Percentiles rank a stretch among this genome's conserved stretches.
Conservation (phyloP, 495 filamentous ascomycete genomes). For the Hypoxylon rickii region DNA sequence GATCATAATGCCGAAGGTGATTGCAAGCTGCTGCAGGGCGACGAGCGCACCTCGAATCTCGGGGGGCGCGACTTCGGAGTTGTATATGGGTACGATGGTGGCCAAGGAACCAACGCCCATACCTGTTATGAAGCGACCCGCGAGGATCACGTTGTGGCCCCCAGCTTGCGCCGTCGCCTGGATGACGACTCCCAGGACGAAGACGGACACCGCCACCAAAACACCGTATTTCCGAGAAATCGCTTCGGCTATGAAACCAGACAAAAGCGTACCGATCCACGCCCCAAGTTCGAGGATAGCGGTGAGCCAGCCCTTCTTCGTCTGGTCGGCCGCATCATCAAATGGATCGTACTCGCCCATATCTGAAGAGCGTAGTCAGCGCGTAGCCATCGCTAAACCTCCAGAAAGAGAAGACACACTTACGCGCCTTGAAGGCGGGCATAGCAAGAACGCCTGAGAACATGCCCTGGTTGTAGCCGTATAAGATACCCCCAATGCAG, state of each 20-base stretch:
- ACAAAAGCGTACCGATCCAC: conserved; percentile 77
- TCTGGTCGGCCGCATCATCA: conserved; percentile 55
- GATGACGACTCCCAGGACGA: conserved; percentile 76
- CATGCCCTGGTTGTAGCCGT: conserved; percentile 79
- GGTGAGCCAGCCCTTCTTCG: conserved; percentile 77
- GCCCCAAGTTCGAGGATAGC: conserved; percentile 83
- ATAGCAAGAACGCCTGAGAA: conserved; percentile 74
- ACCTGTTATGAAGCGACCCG: conserved; percentile 76
- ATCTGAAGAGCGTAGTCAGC: conserved; percentile 48
- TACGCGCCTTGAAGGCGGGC: conserved; percentile 57
- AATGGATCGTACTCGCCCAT: conserved; percentile 65
- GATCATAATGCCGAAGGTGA: conserved; percentile 82
- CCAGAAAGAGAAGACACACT: conserved; percentile 22
- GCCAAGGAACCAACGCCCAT: conserved; percentile 73
- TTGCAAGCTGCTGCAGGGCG: conserved; percentile 78
- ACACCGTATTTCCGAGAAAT: conserved; percentile 77
- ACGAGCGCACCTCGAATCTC: conserved; percentile 72
- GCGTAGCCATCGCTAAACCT: conserved; percentile 17
- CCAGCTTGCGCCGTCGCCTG: conserved; percentile 64
- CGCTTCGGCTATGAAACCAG: conserved; percentile 75
- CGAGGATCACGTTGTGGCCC: conserved; percentile 66
- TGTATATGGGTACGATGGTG: conserved; percentile 71
- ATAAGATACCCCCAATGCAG: conserved; percentile 71
- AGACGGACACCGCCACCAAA: conserved; percentile 70
- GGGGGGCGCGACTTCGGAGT: conserved; percentile 67